Evolutionary conservation across 371 early-diverging fungal genomes (phyloP), one percentile per base, ranked within the genome.

Genomic region (Saksenaea oblongispora): DNA sequence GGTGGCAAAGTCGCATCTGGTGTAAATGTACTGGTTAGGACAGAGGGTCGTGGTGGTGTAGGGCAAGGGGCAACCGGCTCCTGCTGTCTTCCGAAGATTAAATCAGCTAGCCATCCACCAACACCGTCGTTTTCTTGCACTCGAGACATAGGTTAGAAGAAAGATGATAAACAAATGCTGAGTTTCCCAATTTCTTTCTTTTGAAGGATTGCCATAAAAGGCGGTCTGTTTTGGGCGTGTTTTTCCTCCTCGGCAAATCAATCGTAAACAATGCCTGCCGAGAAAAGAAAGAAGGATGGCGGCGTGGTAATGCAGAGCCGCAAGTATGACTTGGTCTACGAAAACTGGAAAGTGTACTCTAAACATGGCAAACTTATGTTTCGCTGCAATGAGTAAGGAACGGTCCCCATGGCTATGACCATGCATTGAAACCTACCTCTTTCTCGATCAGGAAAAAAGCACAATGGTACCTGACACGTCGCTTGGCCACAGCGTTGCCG

Each of bases 311-410:
- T 79, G 77, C 75, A 67, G 2, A 75, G 69, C 44, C 73, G 67
- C 41, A 74, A 74, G 51, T 51, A 64, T 24, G 74, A 66, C 24
- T 57, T 62, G 13, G 58, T 78, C 18, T 81, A 81, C 61, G 82
- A 78, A 31, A 81, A 81, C 54, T 81, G 82, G 82, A 78, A 71
- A 56, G 82, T 81, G 1, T 81, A 76, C 66, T 81, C 82, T 1
- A 56, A 27, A 4, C 67, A 68, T 36, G 72, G 70, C 39, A 81
- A 81, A 24, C 75, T 78, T 15, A 81, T 81, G 78, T 81, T 81
- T 62, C 76, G 82, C 9, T 81, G 82, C 55, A 78, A 74, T 54
- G 67, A 69, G 82, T 73, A 73, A 70, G 61, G n/a, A n/a, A n/a
- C n/a, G n/a, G n/a, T n/a, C n/a, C n/a, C n/a, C n/a, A n/a, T n/a